Evolutionary conservation across 2,329 filamentous ascomycete species (phyloP).

Genomic region (Clonostachys rosea): DNA sequence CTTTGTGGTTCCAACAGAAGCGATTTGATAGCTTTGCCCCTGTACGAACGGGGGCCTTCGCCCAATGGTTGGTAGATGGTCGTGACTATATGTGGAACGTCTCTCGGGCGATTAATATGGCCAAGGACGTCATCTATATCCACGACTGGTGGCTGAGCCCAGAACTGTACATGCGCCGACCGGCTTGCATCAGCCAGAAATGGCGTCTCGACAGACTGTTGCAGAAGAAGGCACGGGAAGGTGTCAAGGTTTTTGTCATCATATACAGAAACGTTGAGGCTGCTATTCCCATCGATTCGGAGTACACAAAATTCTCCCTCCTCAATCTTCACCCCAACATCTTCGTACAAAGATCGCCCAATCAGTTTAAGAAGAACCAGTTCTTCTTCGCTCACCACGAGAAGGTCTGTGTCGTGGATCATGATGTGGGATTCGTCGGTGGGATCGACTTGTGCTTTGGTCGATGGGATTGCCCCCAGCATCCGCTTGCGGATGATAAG

Average conservation of each 20-base stretch:
- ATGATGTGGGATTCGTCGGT: conserved; percentile 91
- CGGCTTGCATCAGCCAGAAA: conserved; percentile 93
- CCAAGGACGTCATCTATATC: conserved; percentile 96
- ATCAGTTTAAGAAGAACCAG: conserved; percentile 97
- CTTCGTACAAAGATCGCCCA: conserved; percentile 92
- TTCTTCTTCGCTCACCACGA: conserved; percentile 99
- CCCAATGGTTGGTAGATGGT: conserved; percentile 94
- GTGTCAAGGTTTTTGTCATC: conserved; percentile 96
- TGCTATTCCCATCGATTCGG: conserved; percentile 94
- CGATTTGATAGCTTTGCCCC: conserved; percentile 93
- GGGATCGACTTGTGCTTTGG: conserved; percentile 97
- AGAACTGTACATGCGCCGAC: conserved; percentile 90
- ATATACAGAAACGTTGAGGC: conserved; percentile 97
- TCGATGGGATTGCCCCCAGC: conserved; percentile 94
- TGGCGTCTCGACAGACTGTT: conserved; percentile 92
- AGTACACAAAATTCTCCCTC: conserved; percentile 95
- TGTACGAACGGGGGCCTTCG: conserved; percentile 79
- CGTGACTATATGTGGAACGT: conserved; percentile 99
- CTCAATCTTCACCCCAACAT: conserved; percentile 94
- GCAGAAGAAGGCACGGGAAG: conserved; percentile 89
- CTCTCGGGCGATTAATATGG: conserved; percentile 93
- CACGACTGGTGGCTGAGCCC: conserved; percentile 99
- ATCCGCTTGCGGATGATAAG: conserved; percentile 87
- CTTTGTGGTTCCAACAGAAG: conserved; percentile 77
- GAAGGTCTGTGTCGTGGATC: conserved; percentile 95